A percentile compares a stretch with the other conserved stretches of the same genome.
Evolutionary conservation across 805 yeast genomes (phyloP).

Genomic region (Kodamaea kakaduensis): DNA sequence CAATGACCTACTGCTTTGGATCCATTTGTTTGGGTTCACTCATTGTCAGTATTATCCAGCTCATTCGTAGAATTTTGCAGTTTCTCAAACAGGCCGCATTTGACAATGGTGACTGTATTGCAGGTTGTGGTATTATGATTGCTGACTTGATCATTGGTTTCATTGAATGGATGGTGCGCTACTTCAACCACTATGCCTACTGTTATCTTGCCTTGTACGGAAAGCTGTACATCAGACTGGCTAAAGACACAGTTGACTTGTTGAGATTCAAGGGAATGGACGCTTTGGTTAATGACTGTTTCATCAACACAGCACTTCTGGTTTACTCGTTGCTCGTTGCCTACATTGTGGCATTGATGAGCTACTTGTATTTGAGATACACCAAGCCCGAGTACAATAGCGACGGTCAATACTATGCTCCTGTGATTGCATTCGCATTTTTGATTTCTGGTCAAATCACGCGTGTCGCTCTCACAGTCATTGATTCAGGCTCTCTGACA

Average conservation of each 20-base stretch:
- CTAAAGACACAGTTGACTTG: slow-evolving; percentile 78
- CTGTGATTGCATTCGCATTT: slow-evolving; percentile 69
- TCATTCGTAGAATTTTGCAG: slow-evolving; percentile 53
- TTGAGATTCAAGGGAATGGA: slow-evolving; percentile 77
- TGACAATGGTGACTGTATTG: slow-evolving; percentile 48
- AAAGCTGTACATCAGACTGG: slow-evolving; percentile 65
- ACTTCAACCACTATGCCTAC: slow-evolving; percentile 88
- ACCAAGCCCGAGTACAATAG: slow-evolving; percentile 66
- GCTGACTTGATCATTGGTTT: slow-evolving; percentile 59
- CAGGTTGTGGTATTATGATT: slow-evolving; percentile 49
- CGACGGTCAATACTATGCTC: slow-evolving; percentile 60
- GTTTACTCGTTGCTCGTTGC: slow-evolving; percentile 72
- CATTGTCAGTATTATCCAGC: slow-evolving; percentile 67
- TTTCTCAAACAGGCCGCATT: slow-evolving; percentile 51
- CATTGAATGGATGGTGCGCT: slow-evolving; percentile 74
- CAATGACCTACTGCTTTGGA: slow-evolving; percentile 83
- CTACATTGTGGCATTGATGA: slow-evolving; percentile 53
- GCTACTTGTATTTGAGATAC: slow-evolving; percentile 61
- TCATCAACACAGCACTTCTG: slow-evolving; percentile 74
- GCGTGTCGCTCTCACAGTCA: slow-evolving; percentile 65
- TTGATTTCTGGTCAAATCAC: slow-evolving; percentile 74
- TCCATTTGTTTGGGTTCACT: slow-evolving; percentile 84
- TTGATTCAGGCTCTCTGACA: slow-evolving; percentile 78
- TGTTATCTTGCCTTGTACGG: slow-evolving; percentile 87
- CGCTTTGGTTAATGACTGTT: slow-evolving; percentile 78